Percentiles rank a stretch among this genome's conserved stretches.
Conservation (phyloP, 371 early-diverging fungal species). For the Fennellomyces sp. region DNA sequence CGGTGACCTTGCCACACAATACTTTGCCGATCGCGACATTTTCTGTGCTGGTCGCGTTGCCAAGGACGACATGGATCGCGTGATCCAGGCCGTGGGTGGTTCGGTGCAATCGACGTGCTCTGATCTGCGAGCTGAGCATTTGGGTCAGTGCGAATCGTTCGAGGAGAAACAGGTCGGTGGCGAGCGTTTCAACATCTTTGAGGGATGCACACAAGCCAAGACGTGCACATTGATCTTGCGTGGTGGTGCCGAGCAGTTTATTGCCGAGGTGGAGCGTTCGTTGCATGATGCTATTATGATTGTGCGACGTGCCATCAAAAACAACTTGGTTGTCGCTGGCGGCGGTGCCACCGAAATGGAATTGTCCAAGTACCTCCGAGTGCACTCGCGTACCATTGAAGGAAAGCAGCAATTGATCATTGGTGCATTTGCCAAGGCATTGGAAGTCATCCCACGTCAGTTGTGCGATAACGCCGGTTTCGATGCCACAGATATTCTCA, state of each 20-base stretch:
- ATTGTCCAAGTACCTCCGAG: slow-evolving; percentile 92
- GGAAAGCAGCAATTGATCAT: slow-evolving; percentile 98
- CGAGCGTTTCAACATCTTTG: slow-evolving; percentile 97
- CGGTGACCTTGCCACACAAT: slow-evolving; percentile 99
- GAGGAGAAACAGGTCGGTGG: slow-evolving; percentile 99
- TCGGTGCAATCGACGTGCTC: slow-evolving; percentile 91
- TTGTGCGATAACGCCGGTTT: slow-evolving; percentile 99
- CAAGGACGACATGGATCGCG: slow-evolving; percentile 92
- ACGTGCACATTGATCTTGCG: slow-evolving; percentile 97
- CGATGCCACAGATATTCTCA: slow-evolving; percentile 98
- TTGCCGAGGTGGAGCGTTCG: slow-evolving; percentile 99
- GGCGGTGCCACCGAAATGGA: slow-evolving; percentile 99
- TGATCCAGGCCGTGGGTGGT: slow-evolving; percentile 97
- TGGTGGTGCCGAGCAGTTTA: slow-evolving; percentile 99
- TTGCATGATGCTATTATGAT: slow-evolving; percentile 99
- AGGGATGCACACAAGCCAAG: slow-evolving; percentile 88
- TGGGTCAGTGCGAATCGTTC: slow-evolving; percentile 92
- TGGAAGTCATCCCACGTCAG: slow-evolving; percentile 99
- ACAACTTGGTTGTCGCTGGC: slow-evolving; percentile 96
- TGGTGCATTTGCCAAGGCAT: slow-evolving; percentile 96
- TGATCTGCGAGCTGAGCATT: slow-evolving; percentile 80
- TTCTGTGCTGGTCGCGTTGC: slow-evolving; percentile 99
- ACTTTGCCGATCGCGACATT: slow-evolving; percentile 99
- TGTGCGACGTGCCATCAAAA: slow-evolving; percentile 95
- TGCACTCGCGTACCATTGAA: slow-evolving; percentile 88